These are phyloP conservation scores for Pharus latifolius DNA, from an alignment of 176 grass and related monocot genomes.

Conservation along the genomic window DNA sequence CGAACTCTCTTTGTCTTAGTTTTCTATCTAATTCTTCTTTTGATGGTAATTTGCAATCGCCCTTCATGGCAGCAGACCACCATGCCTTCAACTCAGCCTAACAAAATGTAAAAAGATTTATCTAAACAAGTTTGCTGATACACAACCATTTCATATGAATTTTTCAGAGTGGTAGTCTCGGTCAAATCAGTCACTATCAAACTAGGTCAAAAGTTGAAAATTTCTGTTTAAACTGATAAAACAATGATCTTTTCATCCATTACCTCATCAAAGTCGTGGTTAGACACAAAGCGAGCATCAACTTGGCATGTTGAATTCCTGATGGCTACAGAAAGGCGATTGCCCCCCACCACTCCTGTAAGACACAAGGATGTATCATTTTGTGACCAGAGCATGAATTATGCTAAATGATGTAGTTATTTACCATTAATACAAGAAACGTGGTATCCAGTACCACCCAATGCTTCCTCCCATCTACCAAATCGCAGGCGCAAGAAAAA, in stretches of 20 bases:
- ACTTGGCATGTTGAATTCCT: slow-evolving; percentile 59
- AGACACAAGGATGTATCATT: slow-evolving; percentile 24
- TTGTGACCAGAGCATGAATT: slow-evolving; percentile 7
- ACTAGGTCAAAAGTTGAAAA: background rate
- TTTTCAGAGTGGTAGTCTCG: too few species aligned
- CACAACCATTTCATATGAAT: background rate
- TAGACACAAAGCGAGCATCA: slow-evolving; percentile 75
- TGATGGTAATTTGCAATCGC: slow-evolving; percentile 45
- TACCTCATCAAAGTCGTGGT: slow-evolving; percentile 89
- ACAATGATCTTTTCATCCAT: slow-evolving; percentile 7
- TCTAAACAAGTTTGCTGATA: background rate
- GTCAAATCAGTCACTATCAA: background rate
- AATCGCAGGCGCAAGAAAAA: slow-evolving; percentile 84
- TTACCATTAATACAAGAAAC: slow-evolving; percentile 84
- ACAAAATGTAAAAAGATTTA: background rate
- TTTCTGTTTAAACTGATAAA: background rate
- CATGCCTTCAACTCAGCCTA: slow-evolving; percentile 85
- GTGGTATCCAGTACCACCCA: slow-evolving; percentile 79
- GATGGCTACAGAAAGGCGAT: slow-evolving; percentile 64
- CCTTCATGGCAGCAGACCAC: slow-evolving; percentile 52
- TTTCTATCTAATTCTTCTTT: slow-evolving; percentile 56
- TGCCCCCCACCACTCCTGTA: slow-evolving; percentile 61
- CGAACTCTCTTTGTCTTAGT: slow-evolving; percentile 43
- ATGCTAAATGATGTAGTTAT: slow-evolving; percentile 4
- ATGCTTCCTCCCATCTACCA: slow-evolving; percentile 77